phyloP scores from a whole-genome alignment of 148 eudicot genomes.

The Chenopodium album region DNA sequence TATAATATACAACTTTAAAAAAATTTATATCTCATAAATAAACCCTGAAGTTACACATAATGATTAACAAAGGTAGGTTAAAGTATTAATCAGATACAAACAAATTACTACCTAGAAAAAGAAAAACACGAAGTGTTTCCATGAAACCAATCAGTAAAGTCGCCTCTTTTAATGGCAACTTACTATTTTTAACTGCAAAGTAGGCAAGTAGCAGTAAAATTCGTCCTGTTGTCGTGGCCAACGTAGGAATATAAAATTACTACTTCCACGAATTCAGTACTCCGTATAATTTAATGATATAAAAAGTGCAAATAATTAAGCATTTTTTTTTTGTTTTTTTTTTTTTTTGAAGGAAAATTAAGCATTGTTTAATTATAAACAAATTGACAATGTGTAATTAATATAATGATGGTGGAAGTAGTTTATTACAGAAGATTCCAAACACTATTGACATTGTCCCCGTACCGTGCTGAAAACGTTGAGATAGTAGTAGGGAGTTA shows the following conservation, averaged over 20 bases:
- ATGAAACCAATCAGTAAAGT: not conserved
- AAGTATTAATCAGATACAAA: no score
- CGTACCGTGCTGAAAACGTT: constrained; percentile 4
- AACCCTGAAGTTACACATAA: no score
- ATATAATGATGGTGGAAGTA: not conserved
- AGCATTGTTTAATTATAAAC: not conserved
- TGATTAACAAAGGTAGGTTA: no score
- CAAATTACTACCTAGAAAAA: no score
- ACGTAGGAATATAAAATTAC: not conserved
- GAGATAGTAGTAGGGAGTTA: not conserved
- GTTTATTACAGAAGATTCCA: not conserved
- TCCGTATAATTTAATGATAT: no score
- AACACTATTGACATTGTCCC: constrained; percentile 1
- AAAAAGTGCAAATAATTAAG: not conserved
- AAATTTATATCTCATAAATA: no score
- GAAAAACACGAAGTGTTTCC: no score
- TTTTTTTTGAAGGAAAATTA: not conserved
- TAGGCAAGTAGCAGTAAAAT: not conserved
- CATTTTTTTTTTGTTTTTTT: not conserved
- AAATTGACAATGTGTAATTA: not conserved
- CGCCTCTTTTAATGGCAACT: not conserved
- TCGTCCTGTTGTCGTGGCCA: constrained; percentile 8
- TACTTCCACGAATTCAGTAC: not conserved
- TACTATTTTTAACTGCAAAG: not conserved
- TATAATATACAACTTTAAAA: no score